Percentiles rank a stretch among this genome's conserved stretches.
Evolutionary conservation across 345 rosid genomes (phyloP).

Genomic region (Euphorbia peplus): DNA sequence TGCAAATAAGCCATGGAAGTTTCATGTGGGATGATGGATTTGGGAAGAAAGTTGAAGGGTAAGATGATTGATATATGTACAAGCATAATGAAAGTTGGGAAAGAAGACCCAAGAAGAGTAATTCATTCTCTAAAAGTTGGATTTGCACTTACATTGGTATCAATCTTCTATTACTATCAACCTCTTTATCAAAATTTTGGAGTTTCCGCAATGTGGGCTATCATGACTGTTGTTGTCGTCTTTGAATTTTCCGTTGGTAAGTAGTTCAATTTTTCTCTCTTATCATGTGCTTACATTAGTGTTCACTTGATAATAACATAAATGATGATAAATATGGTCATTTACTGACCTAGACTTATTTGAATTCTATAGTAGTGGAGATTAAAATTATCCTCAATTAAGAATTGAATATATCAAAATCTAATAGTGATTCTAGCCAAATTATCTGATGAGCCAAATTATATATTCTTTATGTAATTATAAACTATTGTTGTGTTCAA

Average conservation of each 20-base stretch:
- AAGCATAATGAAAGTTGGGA: conserved; percentile 22
- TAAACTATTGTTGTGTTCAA: too few species aligned
- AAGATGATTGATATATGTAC: conserved; percentile 9
- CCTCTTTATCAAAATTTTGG: conserved; percentile 33
- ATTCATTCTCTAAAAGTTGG: conserved; percentile 44
- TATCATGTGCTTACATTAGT: too few species aligned
- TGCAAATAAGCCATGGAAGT: background rate
- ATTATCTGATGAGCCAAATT: too few species aligned
- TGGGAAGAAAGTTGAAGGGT: background rate
- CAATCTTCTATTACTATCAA: conserved; percentile 31
- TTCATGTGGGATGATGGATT: background rate
- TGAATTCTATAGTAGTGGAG: too few species aligned
- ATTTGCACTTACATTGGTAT: conserved; percentile 37
- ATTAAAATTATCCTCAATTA: too few species aligned
- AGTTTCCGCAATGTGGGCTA: conserved; percentile 37
- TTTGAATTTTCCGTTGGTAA: conserved; percentile 44
- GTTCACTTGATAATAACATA: too few species aligned
- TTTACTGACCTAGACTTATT: too few species aligned
- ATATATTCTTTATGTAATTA: too few species aligned
- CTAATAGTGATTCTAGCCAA: too few species aligned
- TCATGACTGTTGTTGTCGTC: conserved; percentile 38
- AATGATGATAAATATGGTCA: too few species aligned
- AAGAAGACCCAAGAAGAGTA: conserved; percentile 44
- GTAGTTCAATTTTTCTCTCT: too few species aligned
- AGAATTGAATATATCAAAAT: too few species aligned